phyloP scores from a whole-genome alignment of 768 basidiomycete genomes.

The Trametes cubensis region DNA sequence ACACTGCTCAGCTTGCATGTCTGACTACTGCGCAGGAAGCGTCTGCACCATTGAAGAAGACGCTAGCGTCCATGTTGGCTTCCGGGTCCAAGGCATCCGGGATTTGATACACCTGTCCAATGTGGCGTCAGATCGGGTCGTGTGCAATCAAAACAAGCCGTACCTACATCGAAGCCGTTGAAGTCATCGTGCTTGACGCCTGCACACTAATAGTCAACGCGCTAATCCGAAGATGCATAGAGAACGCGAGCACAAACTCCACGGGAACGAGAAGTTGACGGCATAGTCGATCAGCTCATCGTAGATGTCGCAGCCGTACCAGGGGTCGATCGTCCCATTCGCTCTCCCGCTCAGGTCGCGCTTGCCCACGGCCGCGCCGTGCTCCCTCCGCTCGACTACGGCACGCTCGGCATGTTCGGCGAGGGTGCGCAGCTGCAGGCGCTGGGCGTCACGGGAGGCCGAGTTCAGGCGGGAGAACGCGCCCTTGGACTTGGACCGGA shows the following conservation, averaged over 20 bases:
- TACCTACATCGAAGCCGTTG: slow-evolving; percentile 22
- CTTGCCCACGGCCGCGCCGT: slow-evolving; percentile 45
- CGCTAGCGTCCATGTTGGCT: slow-evolving; percentile 49
- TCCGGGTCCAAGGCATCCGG: slow-evolving; percentile 48
- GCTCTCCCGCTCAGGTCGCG: slow-evolving; percentile 50
- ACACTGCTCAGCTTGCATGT: background rate
- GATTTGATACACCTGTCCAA: slow-evolving; percentile 32
- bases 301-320: slow-evolving; percentile 55
- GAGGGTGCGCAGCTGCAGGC: background rate
- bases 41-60: slow-evolving; percentile 65
- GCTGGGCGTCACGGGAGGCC: background rate
- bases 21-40: too few species aligned
- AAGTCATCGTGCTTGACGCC: background rate
- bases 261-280: slow-evolving; percentile 69
- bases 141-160: slow-evolving; percentile 10
- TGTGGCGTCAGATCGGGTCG: background rate
- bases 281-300: slow-evolving; percentile 74
- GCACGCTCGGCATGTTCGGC: slow-evolving; percentile 2
- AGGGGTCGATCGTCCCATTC: slow-evolving; percentile 50
- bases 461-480: background rate
- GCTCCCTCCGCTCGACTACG: background rate
- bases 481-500: background rate
- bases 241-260: slow-evolving; percentile 37
- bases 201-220: background rate
- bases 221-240: background rate